Evolutionary conservation across 495 filamentous ascomycete species (phyloP), one percentile per base, ranked within the genome.

Genomic region (Daldinia loculata): DNA sequence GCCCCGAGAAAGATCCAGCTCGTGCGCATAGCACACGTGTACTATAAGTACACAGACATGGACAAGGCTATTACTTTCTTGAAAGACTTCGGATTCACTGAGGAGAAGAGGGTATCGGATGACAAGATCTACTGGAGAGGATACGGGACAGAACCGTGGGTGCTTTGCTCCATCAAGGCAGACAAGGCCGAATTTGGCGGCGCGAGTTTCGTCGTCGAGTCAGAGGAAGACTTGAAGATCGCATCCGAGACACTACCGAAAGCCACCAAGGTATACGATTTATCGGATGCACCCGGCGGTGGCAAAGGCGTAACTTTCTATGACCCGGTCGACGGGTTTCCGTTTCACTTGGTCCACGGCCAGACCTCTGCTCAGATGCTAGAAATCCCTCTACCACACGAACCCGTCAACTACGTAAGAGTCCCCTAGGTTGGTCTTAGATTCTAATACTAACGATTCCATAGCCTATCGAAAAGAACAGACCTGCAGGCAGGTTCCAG

Each of bases 101-200:
- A 84, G 38, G 75, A 76, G 4, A 80, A 82, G 43, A 75, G 76
- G 51, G 73, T 82, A 2, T 81, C 83, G 27, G 77, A 83, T 56
- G 72, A 75, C 29, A 83, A 82, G 58, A 83, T 87, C 11, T 89
- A 84, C 80, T 89, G 82, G 76, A 81, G 87, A 30, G 88, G 88
- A 6, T 89, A 88, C 72, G 87, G 88, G 8, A 77, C 76, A n/a
- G 87, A 89, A 57, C 88, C 86, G 15, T 89, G 86, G 68, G 77
- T 89, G 6, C 79, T 88, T 34, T 85, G 83, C 63, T 79, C 84
- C 51, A 77, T 76, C 26, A 83, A 84, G 51, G 81, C 83, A 0
- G 76, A 80, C 29, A 83, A 84, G 76, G 41, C 81, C 45, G 79
- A 83, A 59, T 90, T 87, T 64, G 82, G 86, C 2, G 87, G 88